Percentiles rank a stretch among this genome's conserved stretches.
These are phyloP conservation scores for Tulasnella sp. DNA, from an alignment of 768 basidiomycete genomes.

Conservation along the genomic window DNA sequence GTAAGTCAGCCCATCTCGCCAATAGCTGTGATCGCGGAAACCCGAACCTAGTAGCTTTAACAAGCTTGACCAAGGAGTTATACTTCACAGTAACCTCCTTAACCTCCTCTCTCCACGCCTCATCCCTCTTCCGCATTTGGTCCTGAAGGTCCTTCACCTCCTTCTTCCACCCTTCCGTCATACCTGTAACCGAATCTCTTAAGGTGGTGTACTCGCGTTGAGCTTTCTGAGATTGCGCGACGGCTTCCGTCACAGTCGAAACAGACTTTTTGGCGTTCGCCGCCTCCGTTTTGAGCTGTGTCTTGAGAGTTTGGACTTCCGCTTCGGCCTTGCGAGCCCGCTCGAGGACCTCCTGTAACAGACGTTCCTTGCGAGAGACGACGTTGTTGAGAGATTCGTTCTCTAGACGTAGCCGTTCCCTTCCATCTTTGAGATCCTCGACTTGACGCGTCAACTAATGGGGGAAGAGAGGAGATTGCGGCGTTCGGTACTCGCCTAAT, in stretches of 20 bases:
- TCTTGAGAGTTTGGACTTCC: slow-evolving; percentile 62
- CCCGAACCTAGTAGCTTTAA: slow-evolving; percentile 60
- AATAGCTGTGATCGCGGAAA: slow-evolving; percentile 49
- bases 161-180: slow-evolving; percentile 67
- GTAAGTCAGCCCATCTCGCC: neutral
- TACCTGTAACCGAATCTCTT: slow-evolving; percentile 68
- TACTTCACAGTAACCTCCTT: slow-evolving; percentile 71
- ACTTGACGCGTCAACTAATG: slow-evolving; percentile 65
- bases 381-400: slow-evolving; percentile 87
- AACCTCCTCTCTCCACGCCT: slow-evolving; percentile 61
- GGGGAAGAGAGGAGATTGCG: neutral
- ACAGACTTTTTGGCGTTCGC: slow-evolving; percentile 70
- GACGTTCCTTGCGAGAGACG: slow-evolving; percentile 78
- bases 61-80: slow-evolving; percentile 42
- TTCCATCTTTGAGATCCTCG: slow-evolving; percentile 82
- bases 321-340: slow-evolving; percentile 83
- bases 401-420: slow-evolving; percentile 76
- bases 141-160: slow-evolving; percentile 68
- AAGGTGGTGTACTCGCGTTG: slow-evolving; percentile 80
- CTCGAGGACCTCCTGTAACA: slow-evolving; percentile 83
- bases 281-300: slow-evolving; percentile 70
- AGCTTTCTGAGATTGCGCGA: slow-evolving; percentile 70
- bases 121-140: slow-evolving; percentile 73
- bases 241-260: slow-evolving; percentile 63
- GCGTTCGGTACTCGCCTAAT: neutral